Conservation (phyloP, 2,329 filamentous ascomycete genomes). For the Cordyceps fumosorosea region DNA sequence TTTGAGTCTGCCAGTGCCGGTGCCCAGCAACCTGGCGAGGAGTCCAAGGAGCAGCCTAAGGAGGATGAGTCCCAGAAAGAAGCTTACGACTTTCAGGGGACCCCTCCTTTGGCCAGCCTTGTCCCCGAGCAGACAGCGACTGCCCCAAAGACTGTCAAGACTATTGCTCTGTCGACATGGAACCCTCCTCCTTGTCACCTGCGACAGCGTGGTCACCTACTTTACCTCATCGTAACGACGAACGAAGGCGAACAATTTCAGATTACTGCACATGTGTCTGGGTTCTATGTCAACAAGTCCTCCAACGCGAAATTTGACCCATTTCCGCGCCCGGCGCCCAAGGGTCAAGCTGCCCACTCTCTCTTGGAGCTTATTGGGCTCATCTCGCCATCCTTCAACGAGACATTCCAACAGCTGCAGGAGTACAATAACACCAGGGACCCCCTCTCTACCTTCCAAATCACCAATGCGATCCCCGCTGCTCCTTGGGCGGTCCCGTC, state of each 20-base stretch:
- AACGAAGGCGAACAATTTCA: constrained; percentile 93
- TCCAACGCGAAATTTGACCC: constrained; percentile 95
- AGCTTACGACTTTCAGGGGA: constrained; percentile 70
- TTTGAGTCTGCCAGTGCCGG: constrained; percentile 67
- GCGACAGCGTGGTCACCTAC: constrained; percentile 82
- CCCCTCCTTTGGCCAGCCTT: constrained; percentile 62
- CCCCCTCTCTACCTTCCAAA: constrained; percentile 86
- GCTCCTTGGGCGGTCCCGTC: constrained; percentile 85
- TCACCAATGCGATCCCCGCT: constrained; percentile 88
- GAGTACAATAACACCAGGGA: constrained; percentile 81
- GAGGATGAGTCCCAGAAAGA: constrained; percentile 35
- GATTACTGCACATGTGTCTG: constrained; percentile 86
- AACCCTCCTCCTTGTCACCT: constrained; percentile 92
- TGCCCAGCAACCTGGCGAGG: constrained; percentile 31
- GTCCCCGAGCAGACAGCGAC: constrained; percentile 60
- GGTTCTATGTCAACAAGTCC: constrained; percentile 96
- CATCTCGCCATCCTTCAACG: constrained; percentile 76
- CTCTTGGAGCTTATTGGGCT: constrained; percentile 71
- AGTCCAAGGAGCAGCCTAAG: constrained; percentile 26
- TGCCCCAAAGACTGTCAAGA: constrained; percentile 85
- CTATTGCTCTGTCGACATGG: constrained; percentile 84
- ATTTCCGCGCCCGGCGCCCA: constrained; percentile 69
- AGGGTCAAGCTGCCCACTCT: constrained; percentile 75
- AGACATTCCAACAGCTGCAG: constrained; percentile 70
- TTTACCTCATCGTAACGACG: constrained; percentile 84